Evolutionary conservation across 2,329 filamentous ascomycete species (phyloP), one percentile per base, ranked within the genome.

Genomic region (Incumbomyces delicatus): DNA sequence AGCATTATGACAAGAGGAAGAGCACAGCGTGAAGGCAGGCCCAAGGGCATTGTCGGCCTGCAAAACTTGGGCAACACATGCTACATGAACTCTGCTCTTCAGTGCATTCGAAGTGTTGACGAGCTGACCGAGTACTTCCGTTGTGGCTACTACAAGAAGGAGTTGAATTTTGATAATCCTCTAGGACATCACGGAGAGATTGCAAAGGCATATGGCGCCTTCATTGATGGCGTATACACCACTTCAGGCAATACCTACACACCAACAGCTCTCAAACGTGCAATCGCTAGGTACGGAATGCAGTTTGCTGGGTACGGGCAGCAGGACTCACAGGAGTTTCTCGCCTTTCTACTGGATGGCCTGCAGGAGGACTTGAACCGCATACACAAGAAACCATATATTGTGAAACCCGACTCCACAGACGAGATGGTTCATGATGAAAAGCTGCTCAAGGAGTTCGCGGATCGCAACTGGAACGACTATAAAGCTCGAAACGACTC

Each of bases 51-150:
- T 34, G 85, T 89, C 35, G 92, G 92, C 30, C 70, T 98, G 44
- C 80, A 78, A 53, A 98, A 98, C 60, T 70, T 98, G 12, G 92
- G 92, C 41, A 98, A 98, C 60, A 96, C 92, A 0, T 98, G 92
- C 67, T 98, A 98, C 68, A 95, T 96, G 89, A 96, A 96, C 65
- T 95, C 90, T 17, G 92, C 92, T 8, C 72, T 96, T 46, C 92
- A 98, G 63, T 98, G 92, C 63, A 79, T 98, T 43, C 81, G 90
- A 42, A 94, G 87, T 57, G 88, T 95, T 0, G 87, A 95, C 61
- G 92, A 98, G 65, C 70, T 98, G 53, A 90, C 87, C 4, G 82
- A 88, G 59, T 98, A 95, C 65, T 96, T 98, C 65, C 66, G 95
- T 41, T 69, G 77, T 42, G 76, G 81, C 49, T 76, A 82, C 51